Base-by-base conservation (phyloP, 2,329 filamentous ascomycete species). In the Botrytis galanthina region DNA sequence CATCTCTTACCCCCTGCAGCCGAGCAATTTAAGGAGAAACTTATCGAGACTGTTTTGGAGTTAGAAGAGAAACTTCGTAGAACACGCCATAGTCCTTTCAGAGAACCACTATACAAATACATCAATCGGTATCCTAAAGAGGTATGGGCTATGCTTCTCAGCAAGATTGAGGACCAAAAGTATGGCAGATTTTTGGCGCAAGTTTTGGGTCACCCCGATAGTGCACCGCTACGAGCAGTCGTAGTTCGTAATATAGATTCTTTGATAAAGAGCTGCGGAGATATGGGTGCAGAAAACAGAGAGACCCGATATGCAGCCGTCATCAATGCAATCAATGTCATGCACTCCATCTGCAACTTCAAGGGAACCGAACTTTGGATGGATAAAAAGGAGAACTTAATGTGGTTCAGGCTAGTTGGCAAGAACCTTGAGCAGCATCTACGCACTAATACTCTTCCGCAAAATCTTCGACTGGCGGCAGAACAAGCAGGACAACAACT, bases 171-270 rank as follows among this genome's bases (percentile, higher is more conserved):
- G 74, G 93, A 98, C 68, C 88, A 95, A 79, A 92, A 91, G 74
- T 97, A 97, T 79, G 96, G 97, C 4, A 90, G 96, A 26, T 93
- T 99, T 82, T 90, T 99, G 76, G 93, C 94, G 0, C 96, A 99
- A 81, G 90, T 97, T 22, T 87, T 99, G 35, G 87, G 89, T 4
- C 90, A 97, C 79, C 86, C 90, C 0, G 91, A 92, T 26, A 97
- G 94, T 80, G 88, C 87, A 42, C 86, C 91, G 1, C 84, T 99
- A 61, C 88, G 96, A 69, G 90, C 93, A 67, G 89, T 91, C 54
- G 90, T 96, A 12, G 88, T 91, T 71, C 88, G 89, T 29, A 92
- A 95, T 75, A 87, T 94, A 2, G 90, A 94, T 67, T 87, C 86
- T 0, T 88, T 99, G 73, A 87, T 94, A 75, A 87, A 88, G 66